Percentiles rank a stretch among this genome's conserved stretches.
These are phyloP conservation scores for Pichia eremophila DNA, from an alignment of 805 yeast genomes.

Conservation along the genomic window DNA sequence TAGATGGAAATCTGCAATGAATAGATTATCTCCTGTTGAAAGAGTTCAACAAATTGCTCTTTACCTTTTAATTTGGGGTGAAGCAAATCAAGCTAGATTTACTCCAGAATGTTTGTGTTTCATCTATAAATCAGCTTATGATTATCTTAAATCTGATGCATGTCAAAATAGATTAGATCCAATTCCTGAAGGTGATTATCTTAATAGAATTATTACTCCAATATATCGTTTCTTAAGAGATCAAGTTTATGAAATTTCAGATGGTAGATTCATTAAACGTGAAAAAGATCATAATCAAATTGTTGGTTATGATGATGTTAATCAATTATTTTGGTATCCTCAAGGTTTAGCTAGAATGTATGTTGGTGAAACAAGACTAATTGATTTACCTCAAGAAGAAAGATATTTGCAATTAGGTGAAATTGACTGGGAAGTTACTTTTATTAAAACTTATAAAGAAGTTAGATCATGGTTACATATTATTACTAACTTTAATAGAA, in stretches of 20 bases:
- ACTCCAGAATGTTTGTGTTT: slow-evolving; percentile 85
- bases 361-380: slow-evolving; percentile 81
- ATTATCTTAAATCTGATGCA: slow-evolving; percentile 78
- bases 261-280: slow-evolving; percentile 76
- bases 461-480: slow-evolving; percentile 96
- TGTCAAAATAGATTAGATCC: slow-evolving; percentile 83
- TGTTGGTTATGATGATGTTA: slow-evolving; percentile 95
- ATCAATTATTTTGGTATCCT: slow-evolving; percentile 98
- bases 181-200: slow-evolving; percentile 82
- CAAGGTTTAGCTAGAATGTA: slow-evolving; percentile 94
- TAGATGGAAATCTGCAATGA: slow-evolving; percentile 81
- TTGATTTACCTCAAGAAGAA: slow-evolving; percentile 83
- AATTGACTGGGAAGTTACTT: slow-evolving; percentile 83
- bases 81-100: slow-evolving; percentile 90
- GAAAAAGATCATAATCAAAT: slow-evolving; percentile 75
- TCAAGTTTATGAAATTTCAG: slow-evolving; percentile 72
- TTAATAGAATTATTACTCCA: slow-evolving; percentile 90
- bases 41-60: slow-evolving; percentile 72
- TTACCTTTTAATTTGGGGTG: slow-evolving; percentile 79
- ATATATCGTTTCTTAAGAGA: slow-evolving; percentile 69
- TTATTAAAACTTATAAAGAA: slow-evolving; percentile 93
- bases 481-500: slow-evolving; percentile 92
- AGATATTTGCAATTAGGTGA: slow-evolving; percentile 87
- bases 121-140: slow-evolving; percentile 90
- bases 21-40: slow-evolving; percentile 60